Evolutionary conservation across 495 filamentous ascomycete species (phyloP).

Genomic region (Aspergillus sclerotioniger): DNA sequence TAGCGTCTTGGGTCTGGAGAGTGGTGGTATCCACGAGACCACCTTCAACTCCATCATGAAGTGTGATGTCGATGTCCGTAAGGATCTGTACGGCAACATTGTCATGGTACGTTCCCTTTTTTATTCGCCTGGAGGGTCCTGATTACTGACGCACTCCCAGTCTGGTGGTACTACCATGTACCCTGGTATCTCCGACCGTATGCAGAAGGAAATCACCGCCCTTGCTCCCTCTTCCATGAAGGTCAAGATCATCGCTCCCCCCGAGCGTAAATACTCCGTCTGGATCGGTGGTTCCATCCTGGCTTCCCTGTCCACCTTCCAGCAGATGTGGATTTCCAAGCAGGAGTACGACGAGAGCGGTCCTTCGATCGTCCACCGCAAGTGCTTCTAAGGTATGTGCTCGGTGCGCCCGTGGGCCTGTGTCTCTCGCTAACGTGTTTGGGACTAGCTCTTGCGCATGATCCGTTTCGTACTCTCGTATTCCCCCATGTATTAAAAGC

Average conservation of each 20-base stretch:
- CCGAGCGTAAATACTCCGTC: constrained; percentile 84
- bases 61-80: constrained; percentile 99
- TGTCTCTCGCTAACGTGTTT: not conserved
- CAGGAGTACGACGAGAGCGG: constrained; percentile 99
- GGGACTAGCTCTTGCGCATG: constrained; percentile 23
- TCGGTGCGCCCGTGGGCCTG: not conserved
- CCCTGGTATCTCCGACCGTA: constrained; percentile 99
- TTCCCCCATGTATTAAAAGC: constrained; percentile 53
- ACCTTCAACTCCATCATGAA: constrained; percentile 99
- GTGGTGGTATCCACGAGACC: constrained; percentile 98
- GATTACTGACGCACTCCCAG: constrained; percentile 39
- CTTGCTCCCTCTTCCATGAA: constrained; percentile 95
- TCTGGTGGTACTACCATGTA: constrained; percentile 99
- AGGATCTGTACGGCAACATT: constrained; percentile 99
- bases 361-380: constrained; percentile 99
- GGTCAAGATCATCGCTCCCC: constrained; percentile 77
- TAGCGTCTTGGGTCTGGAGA: constrained; percentile 95
- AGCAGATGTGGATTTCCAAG: constrained; percentile 99
- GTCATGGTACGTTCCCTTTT: constrained; percentile 76
- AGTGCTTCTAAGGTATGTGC: constrained; percentile 87
- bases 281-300: constrained; percentile 99
- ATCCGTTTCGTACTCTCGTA: constrained; percentile 44
- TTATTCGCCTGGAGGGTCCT: not conserved
- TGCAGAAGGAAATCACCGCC: constrained; percentile 99
- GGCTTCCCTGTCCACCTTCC: constrained; percentile 98